Evolutionary conservation across 768 basidiomycete species (phyloP), one percentile per base, ranked within the genome.

Genomic region (Lactarius pseudohatsudake): DNA sequence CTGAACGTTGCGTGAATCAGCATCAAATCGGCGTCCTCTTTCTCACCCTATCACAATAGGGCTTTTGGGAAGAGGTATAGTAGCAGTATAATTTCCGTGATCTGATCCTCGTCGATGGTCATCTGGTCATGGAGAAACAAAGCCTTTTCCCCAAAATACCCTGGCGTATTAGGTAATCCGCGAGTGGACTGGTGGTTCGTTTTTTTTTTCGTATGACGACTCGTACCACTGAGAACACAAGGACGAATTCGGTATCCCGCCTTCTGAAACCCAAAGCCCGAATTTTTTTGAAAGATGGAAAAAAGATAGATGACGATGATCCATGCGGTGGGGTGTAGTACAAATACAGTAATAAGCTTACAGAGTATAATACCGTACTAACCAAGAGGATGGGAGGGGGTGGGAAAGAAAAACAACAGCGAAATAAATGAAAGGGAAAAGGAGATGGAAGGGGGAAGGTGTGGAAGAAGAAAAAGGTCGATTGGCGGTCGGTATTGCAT

Each of bases 311-410:
- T 55, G 61, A 41, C 54, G 41, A 56, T 32, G 34, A 65, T 55
- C 22, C 50, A 57, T 15, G 65, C 45, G 15, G 58, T 57, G 4
- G 64, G 38, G 41, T 40, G 20, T 55, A 30, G 62, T 59, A 64
- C 61, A 40, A 65, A 67, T 50, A 60, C 66, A 28, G 43, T 40
- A 41, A 61, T 66, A n/a, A 63, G 64, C 15, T 71, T 73, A 59
- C 64, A 68, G 0, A 47, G 50, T 62, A 32, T n/a, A 40, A 58
- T 58, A 57, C 7, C 18, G 4, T 28, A 57, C 47, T 43, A 18
- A 43, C 26, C 47, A 30, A 54, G 36, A 36, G 16, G 15, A 47
- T 9, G 22, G 22, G 1, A 26, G 11, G 22, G 22, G 47, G 45
- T 9, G 0, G n/a, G 11, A 10, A n/a, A 50, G 22, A 22, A 15